Evolutionary conservation across 2,329 filamentous ascomycete species (phyloP).

Genomic region (Shiraia sp.): DNA sequence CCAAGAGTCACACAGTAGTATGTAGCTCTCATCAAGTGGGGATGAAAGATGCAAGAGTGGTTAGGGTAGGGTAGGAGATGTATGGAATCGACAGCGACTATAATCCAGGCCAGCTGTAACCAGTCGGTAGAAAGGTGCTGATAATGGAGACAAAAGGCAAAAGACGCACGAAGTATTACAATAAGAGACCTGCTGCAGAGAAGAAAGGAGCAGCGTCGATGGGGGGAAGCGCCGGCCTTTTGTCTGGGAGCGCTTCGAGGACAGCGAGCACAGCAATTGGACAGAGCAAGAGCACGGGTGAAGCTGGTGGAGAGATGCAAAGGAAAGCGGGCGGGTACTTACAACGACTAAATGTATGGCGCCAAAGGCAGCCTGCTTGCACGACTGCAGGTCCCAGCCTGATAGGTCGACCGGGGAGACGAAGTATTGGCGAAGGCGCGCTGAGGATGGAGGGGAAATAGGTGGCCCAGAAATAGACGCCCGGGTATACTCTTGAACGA

Average conservation of each 20-base stretch:
- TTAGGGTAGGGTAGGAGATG: slow-evolving; percentile 20
- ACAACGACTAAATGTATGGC: slow-evolving; percentile 45
- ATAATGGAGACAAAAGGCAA: slow-evolving; percentile 29
- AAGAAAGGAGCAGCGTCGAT: slow-evolving; percentile 36
- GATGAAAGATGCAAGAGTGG: slow-evolving; percentile 11
- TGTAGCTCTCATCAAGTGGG: slow-evolving; percentile 39
- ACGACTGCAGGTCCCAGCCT: slow-evolving; percentile 34
- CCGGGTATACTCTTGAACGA: slow-evolving; percentile 42
- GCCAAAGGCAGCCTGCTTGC: slow-evolving; percentile 36
- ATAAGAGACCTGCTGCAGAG: slow-evolving; percentile 48
- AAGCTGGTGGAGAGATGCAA: slow-evolving; percentile 37
- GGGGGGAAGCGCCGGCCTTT: slow-evolving; percentile 46
- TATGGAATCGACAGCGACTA: slow-evolving; percentile 38
- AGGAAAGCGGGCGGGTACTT: slow-evolving; percentile 45
- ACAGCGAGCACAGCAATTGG: slow-evolving; percentile 32
- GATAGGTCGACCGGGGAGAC: slow-evolving; percentile 40
- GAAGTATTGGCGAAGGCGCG: slow-evolving; percentile 36
- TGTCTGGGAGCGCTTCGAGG: slow-evolving; percentile 46
- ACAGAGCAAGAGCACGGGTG: slow-evolving; percentile 31
- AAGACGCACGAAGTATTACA: slow-evolving; percentile 45
- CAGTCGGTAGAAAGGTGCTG: slow-evolving; percentile 34
- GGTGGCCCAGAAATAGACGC: slow-evolving; percentile 47
- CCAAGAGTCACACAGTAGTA: slow-evolving; percentile 32
- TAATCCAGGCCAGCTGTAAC: slow-evolving; percentile 46
- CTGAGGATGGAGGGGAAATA: slow-evolving; percentile 27